Conservation (phyloP, 208 protist genomes). For the Trypanosoma brucei region DNA sequence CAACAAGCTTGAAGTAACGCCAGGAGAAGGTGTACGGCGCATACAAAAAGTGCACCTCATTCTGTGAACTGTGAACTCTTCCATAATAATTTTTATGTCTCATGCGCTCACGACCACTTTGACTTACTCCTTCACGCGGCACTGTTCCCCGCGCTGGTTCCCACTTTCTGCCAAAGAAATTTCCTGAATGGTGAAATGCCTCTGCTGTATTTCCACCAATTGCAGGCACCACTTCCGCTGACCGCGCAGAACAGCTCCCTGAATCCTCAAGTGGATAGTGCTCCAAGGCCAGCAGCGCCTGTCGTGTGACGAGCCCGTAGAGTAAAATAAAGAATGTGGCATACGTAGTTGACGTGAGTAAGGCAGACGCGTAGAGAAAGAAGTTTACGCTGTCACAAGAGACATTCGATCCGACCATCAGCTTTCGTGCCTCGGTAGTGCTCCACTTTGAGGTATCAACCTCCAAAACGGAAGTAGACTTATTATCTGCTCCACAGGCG, state of each 20-base stretch:
- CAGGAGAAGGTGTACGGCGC: slow-evolving; percentile 18
- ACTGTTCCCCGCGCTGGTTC: neutral
- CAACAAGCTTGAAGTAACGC: slow-evolving; percentile 26
- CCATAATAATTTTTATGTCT: slow-evolving; percentile 12
- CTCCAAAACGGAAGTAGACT: neutral
- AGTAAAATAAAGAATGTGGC: slow-evolving; percentile 18
- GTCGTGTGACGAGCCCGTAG: slow-evolving; percentile 11
- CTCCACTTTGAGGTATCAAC: neutral
- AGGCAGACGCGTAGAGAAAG: slow-evolving; percentile 8
- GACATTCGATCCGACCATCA: slow-evolving; percentile 1
- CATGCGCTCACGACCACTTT: neutral
- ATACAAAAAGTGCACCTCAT: slow-evolving; percentile 30
- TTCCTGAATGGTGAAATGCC: neutral
- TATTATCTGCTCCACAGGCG: no score
- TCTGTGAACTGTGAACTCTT: slow-evolving; percentile 19
- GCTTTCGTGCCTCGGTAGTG: neutral
- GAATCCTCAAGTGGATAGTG: slow-evolving; percentile 12
- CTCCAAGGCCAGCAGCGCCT: slow-evolving; percentile 11
- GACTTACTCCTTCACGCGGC: neutral
- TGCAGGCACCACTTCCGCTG: neutral
- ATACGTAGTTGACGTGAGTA: slow-evolving; percentile 11
- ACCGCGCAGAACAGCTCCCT: neutral
- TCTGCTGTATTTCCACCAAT: neutral
- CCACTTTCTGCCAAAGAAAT: neutral
- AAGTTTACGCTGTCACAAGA: slow-evolving; percentile 12